Evolutionary conservation across 108 stramenopile genomes (phyloP), one percentile per base, ranked within the genome.

Genomic region (Skeletonema menzelii): DNA sequence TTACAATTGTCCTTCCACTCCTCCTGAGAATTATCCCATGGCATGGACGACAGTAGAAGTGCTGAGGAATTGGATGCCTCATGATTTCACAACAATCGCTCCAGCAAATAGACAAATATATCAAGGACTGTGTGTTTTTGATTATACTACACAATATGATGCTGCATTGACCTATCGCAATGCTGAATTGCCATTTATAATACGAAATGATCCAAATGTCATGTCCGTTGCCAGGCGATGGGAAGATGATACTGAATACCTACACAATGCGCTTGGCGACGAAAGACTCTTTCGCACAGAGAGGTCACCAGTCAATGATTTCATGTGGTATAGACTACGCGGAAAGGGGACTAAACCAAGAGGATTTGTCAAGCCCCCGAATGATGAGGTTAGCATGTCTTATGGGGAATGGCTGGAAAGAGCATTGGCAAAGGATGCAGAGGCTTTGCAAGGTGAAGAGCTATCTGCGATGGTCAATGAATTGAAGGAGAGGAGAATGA

Each of bases 171-270:
- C n/a, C 14, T 82, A 82, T 74, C 76, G 82, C 27, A 74, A 82
- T 19, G 86, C 86, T 0, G 94, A 95, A 58, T 82, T 87, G 34
- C 94, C 94, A 22, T 95, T 95, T 65, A 79, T 93, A 17, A 63
- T 93, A 14, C 86, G 88, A 46, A 86, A 88, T 59, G 82, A 91
- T 53, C 94, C 94, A 35, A 74, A 71, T 24, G 77, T 95, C 28
- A 77, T 78, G 27, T 70, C 61, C 4, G 76, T 84, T 17, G 86
- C 57, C 8, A 14, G 60, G 19, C 68, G 84, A 30, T 95, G 94
- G 94, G 76, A 78, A 14, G 75, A 89, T 60, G 77, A 65, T 49
- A 61, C 72, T 4, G 72, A 58, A 1, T 89, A 94, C 67, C 63
- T 94, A 47, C 67, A 73, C 10, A 40, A 73, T 27, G 59, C 72